Evolutionary conservation across 2,329 filamentous ascomycete genomes (phyloP), one percentile per base, ranked within the genome.

Genomic region (Aureobasidium mangrovei): DNA sequence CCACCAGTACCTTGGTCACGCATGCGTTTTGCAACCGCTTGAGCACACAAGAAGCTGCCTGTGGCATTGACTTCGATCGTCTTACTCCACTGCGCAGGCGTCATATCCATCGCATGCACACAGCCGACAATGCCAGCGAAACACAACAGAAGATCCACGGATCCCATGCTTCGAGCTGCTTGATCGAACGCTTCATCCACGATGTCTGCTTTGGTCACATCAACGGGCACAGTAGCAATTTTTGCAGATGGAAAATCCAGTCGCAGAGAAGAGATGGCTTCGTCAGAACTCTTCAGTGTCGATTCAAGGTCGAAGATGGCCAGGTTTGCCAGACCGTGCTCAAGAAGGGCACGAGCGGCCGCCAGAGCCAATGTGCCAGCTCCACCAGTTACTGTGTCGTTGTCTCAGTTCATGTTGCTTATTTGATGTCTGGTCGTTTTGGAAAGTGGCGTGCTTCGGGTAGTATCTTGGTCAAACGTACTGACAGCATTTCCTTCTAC

Each of bases 1-100:
- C 85, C 85, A 0, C 80, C 77, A 0, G 66, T 73, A 0, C 72
- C 69, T 49, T 74, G 64, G 9, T 66, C 54, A 9, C 78, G 72
- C 77, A 85, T 83, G n/a, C 76, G 69, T 49, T 69, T 70, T 3
- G 77, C 79, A 1, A 74, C 74, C 4, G 85, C 85, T 60, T 87
- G 84, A 0, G 86, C 84, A 60, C 81, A 82, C 12, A 89, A 71
- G 62, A 88, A 91, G 0, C 77, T 73, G 0, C 86, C 86, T 0
- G 83, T 86, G 1, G 83, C 79, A 64, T 91, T 91, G 63, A 90
- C 77, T 54, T 88, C 84, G 24, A 89, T 62, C 0, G 84, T 77
- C 29, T 76, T 75, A 5, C 81, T 76, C 77, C 81, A 90, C 59
- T 84, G 74, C 1, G 73, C 70, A 0, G 76, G 67, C 0, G 74